A percentile compares a stretch with the other conserved stretches of the same genome.
Conservation (phyloP, 2,329 filamentous ascomycete species). For the Exophiala calicioides region DNA sequence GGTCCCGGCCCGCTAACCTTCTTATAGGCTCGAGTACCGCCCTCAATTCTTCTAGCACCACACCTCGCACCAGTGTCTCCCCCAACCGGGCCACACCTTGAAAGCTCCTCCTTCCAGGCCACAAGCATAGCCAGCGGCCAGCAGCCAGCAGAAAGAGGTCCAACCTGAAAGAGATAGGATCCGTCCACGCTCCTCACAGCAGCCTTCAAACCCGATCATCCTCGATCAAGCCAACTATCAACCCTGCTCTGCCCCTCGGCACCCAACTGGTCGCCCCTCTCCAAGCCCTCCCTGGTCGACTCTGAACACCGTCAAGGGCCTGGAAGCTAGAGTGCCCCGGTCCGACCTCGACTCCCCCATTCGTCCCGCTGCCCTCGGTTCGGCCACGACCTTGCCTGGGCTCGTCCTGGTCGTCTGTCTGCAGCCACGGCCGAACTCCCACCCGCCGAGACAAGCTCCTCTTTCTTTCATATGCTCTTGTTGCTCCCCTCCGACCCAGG, state of each 20-base stretch:
- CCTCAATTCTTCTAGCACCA: slow-evolving; percentile 20
- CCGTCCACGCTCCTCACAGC: no score
- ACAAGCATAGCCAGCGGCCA: slow-evolving; percentile 14
- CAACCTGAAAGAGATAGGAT: no score
- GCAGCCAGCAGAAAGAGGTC: no score
- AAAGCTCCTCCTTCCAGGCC: no score
- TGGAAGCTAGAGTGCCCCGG: slow-evolving; percentile 11
- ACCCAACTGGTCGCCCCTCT: no score
- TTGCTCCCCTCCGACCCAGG: slow-evolving; percentile 13
- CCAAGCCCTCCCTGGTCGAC: slow-evolving; percentile 17
- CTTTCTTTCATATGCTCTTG: slow-evolving; percentile 26
- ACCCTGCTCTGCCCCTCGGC: slow-evolving; percentile 19
- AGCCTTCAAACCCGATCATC: no score
- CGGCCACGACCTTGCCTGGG: slow-evolving; percentile 13
- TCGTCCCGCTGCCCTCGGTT: slow-evolving; percentile 12
- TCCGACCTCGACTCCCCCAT: slow-evolving; percentile 15
- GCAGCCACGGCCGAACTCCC: slow-evolving; percentile 21
- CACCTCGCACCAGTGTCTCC: slow-evolving; percentile 11
- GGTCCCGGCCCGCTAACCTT: slow-evolving; percentile 22
- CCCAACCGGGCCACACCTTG: slow-evolving; percentile 10
- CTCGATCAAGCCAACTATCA: no score
- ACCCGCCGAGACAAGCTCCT: slow-evolving; percentile 9
- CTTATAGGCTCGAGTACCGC: slow-evolving; percentile 23
- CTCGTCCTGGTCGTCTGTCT: slow-evolving; percentile 8
- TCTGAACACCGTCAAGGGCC: slow-evolving; percentile 14